Evolutionary conservation across 176 grass and related monocot genomes (phyloP), one percentile per base, ranked within the genome.

Genomic region (Oryza rufipogon): DNA sequence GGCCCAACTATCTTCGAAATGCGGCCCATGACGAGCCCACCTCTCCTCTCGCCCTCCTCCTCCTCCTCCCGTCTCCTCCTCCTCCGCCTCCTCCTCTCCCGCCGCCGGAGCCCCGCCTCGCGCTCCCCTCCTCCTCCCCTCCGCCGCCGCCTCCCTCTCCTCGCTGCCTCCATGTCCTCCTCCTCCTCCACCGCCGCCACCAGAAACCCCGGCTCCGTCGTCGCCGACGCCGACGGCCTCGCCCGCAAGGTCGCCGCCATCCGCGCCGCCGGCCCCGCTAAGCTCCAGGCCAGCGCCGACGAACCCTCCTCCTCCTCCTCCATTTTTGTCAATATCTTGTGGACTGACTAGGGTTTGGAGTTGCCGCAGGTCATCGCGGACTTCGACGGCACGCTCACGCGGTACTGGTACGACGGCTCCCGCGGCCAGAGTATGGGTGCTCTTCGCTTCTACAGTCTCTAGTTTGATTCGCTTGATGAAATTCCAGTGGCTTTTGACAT

Each of bases 361-460:
- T 70, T 19, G 16, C 45, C 30, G 16, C 54, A 98, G 96, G 91
- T 98, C 25, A 98, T 98, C 81, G 93, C 96, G 2, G 96, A 98
- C 77, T 98, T 98, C 83, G 96, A 98, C 56, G 96, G 93, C 12
- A 98, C 93, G 39, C 92, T 98, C 32, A 93, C 93, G 46, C 88
- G 86, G 83, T 98, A 98, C 85, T 98, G 96, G 96, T 92, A 89
- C 73, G 84, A 90, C 81, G 89, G 91, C 39, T 54, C 36, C 56
- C 96, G 96, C 12, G 93, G 96, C 66, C 93, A 98, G 87, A 95
- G 93, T 98, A 90, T 11, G 92, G 92, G 6, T 58, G 17, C 30
- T 75, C 66, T 84, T 33, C 36, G 30, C n/a, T 36, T 36, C 34
- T 36, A 36, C 4, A 36, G 34, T 88, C n/a, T 88, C 54, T 51